Base-by-base conservation (phyloP, 352 stramenopile species). In the Phytopythium ostracodes region DNA sequence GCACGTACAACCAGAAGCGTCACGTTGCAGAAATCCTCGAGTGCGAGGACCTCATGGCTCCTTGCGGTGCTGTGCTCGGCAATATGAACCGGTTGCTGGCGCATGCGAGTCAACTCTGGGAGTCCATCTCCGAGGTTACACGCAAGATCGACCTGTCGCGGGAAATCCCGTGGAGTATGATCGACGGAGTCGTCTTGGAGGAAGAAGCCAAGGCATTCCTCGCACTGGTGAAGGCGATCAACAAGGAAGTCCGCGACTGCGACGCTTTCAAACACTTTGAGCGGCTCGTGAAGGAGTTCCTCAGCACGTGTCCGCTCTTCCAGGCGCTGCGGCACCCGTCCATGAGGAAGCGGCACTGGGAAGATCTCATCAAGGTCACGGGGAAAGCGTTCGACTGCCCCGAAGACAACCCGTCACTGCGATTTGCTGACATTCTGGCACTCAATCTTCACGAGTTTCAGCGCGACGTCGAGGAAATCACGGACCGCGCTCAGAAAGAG, bases 11-110 rank as follows among this genome's bases (percentile, higher is more conserved):
- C 11, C 72, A 85, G 14, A 96, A 92, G 61, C 76, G 77, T 15
- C 87, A 98, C 64, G 75, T 98, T 11, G 96, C 92, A 40, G 76
- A 86, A 44, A 97, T 98, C 44, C 90, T 99, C 64, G 94, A 98
- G 62, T 97, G 96, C 56, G 79, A 92, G 24, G 84, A 94, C 31
- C 68, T 97, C 15, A 89, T 98, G 51, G 84, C 96, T 59, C 73
- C 81, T 3, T 91, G 88, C 47, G 70, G 78, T 33, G 68, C 77
- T n/a, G 81, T 94, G 22, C 65, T 97, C 9, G 68, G 75, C 7
- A 59, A 72, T 0, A 96, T 97, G 74, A 73, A 96, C 36, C 65
- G 71, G 14, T 90, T 92, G 33, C 64, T 98, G 9, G 71, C 84
- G 40, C 78, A 87, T 43, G 89, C 88, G 43, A 66, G 85, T 35